Conservation (phyloP, 805 yeast species). For the Hanseniaspora mollemarum region DNA sequence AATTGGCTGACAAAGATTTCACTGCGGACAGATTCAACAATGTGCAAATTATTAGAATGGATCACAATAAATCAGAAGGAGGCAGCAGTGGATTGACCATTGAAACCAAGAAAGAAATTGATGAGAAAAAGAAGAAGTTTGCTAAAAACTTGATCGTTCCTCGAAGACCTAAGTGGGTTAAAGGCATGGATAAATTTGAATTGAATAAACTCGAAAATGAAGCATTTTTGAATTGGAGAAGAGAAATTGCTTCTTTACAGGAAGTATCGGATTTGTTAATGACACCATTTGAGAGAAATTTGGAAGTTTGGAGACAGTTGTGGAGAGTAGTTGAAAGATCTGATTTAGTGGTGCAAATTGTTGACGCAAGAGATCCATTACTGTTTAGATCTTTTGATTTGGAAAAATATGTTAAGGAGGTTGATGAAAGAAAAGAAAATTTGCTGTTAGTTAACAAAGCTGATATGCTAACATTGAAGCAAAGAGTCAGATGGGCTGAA, state of each 20-base stretch:
- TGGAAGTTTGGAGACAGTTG: conserved; percentile 95
- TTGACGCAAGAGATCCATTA: conserved; percentile 91
- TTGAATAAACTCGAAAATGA: conserved; percentile 80
- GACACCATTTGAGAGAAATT: conserved; percentile 93
- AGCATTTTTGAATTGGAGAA: conserved; percentile 88
- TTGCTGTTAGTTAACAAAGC: conserved; percentile 85
- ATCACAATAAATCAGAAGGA: conserved; percentile 34
- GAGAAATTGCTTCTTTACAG: conserved; percentile 73
- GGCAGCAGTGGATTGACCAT: conserved; percentile 46
- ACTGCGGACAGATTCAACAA: conserved; percentile 79
- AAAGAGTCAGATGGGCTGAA: conserved; percentile 77
- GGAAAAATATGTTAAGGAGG: conserved; percentile 68
- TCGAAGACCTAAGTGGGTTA: conserved; percentile 80
- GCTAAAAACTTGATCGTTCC: conserved; percentile 75
- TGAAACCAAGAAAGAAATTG: conserved; percentile 53
- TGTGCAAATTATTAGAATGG: conserved; percentile 72
- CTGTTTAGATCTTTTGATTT: conserved; percentile 80
- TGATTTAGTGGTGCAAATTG: conserved; percentile 89
- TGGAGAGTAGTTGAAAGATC: conserved; percentile 97
- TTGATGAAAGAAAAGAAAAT: conserved; percentile 65
- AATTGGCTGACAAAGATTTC: conserved; percentile 89
- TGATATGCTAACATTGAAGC: conserved; percentile 66
- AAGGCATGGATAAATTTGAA: conserved; percentile 56
- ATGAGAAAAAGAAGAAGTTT: conserved; percentile 53
- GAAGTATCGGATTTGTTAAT: conserved; percentile 71